A percentile compares a stretch with the other conserved stretches of the same genome.
Conservation (phyloP, 2,329 filamentous ascomycete genomes). For the Epichloe glyceriae region DNA sequence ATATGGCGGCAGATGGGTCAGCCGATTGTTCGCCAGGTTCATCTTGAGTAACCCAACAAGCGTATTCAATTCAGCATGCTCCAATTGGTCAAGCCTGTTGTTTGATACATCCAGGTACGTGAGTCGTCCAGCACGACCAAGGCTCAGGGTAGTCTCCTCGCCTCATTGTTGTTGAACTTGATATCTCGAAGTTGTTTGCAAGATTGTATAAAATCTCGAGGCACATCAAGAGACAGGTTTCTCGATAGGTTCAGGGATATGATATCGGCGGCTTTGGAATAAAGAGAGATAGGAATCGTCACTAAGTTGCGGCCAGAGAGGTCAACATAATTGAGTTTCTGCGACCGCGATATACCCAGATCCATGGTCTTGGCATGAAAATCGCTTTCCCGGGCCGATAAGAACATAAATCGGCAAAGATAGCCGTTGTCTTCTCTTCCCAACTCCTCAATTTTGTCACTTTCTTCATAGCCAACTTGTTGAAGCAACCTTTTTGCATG, state of each 20-base stretch:
- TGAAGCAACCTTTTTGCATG: constrained; percentile 80
- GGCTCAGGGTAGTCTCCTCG: constrained; percentile 73
- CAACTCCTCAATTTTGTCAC: constrained; percentile 81
- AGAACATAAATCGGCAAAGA: constrained; percentile 87
- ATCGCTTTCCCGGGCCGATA: constrained; percentile 78
- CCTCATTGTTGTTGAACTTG: constrained; percentile 91
- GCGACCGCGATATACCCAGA: constrained; percentile 64
- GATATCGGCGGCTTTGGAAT: constrained; percentile 83
- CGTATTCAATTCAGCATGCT: constrained; percentile 68
- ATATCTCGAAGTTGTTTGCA: constrained; percentile 88
- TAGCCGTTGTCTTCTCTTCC: constrained; percentile 97
- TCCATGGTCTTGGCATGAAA: constrained; percentile 59
- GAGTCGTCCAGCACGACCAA: constrained; percentile 66
- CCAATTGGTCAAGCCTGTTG: constrained; percentile 77
- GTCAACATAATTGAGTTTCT: constrained; percentile 91
- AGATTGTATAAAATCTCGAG: constrained; percentile 90
- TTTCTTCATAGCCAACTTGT: constrained; percentile 80
- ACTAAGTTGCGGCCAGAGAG: constrained; percentile 80
- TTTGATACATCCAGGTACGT: constrained; percentile 92
- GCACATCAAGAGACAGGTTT: constrained; percentile 83
- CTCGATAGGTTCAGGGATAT: constrained; percentile 88
- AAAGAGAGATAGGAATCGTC: constrained; percentile 88
- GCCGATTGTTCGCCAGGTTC: constrained; percentile 84
- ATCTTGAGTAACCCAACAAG: constrained; percentile 71
- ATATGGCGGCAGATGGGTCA: constrained; percentile 65